phyloP scores from a whole-genome alignment of 768 basidiomycete genomes.

The Dictyophora rubrovolvata region DNA sequence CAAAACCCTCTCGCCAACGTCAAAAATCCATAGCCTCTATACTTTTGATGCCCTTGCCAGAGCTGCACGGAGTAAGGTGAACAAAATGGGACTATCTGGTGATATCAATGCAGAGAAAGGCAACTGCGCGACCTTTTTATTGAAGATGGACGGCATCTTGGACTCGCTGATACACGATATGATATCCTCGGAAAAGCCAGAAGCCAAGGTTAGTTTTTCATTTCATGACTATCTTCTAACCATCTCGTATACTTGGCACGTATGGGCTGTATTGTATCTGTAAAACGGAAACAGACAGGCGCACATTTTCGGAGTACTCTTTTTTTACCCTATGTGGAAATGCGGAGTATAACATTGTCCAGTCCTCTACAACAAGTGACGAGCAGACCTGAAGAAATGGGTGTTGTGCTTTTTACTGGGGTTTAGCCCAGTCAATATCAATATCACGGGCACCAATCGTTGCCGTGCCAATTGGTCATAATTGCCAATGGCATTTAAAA shows the following conservation, averaged over 20 bases:
- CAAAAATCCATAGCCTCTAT: slow-evolving; percentile 84
- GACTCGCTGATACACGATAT: slow-evolving; percentile 87
- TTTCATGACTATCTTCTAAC: neutral
- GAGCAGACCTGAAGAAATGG: neutral
- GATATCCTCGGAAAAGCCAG: slow-evolving; percentile 49
- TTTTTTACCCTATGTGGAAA: too few species aligned
- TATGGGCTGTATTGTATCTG: slow-evolving; percentile 7
- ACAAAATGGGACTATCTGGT: slow-evolving; percentile 51
- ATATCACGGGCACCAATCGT: neutral
- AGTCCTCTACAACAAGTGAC: neutral
- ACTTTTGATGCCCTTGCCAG: slow-evolving; percentile 89
- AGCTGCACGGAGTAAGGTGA: slow-evolving; percentile 59
- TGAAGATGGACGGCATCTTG: slow-evolving; percentile 83
- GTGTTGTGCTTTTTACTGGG: neutral
- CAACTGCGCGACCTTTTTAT: slow-evolving; percentile 73
- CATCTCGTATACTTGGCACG: neutral
- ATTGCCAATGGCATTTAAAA: neutral
- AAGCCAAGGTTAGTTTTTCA: slow-evolving; percentile 72
- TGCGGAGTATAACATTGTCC: neutral
- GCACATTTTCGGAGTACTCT: neutral
- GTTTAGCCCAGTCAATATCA: neutral
- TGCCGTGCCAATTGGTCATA: too few species aligned
- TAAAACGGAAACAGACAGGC: neutral
- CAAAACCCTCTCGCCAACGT: slow-evolving; percentile 54
- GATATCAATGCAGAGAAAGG: slow-evolving; percentile 48